Conservation (phyloP, 768 basidiomycete genomes). For the Leucosporidium scottii region DNA sequence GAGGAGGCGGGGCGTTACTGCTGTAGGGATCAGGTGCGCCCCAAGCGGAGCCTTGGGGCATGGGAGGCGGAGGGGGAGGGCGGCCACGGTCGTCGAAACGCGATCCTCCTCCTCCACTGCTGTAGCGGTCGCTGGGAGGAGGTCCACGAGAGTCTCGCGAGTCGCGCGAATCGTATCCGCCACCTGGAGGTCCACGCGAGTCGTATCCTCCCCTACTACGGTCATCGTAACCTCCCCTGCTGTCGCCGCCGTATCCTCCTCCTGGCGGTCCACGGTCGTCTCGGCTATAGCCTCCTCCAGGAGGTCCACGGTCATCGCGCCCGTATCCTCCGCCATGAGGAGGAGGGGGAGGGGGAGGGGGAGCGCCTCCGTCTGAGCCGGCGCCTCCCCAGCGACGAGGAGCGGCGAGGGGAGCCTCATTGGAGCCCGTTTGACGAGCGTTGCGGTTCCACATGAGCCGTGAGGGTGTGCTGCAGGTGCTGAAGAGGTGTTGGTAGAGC, state of each 20-base stretch:
- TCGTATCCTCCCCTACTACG: conserved; percentile 1
- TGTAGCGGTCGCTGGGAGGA: conserved; percentile 8
- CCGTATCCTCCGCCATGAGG: conserved; percentile 4
- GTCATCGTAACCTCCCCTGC: neutral
- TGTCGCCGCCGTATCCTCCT: conserved; percentile 1
- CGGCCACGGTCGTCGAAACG: conserved; percentile 20
- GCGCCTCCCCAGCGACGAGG: conserved; percentile 34
- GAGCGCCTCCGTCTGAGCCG: neutral
- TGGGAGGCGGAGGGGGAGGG: conserved; percentile 6
- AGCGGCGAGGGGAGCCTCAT: conserved; percentile 26
- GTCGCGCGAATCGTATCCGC: conserved; percentile 4
- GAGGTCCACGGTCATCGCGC: neutral
- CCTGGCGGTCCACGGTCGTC: neutral
- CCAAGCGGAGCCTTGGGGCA: neutral
- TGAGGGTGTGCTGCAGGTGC: neutral
- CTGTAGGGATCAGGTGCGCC: conserved; percentile 13
- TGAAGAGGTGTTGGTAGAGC: too few species aligned
- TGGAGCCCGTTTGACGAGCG: conserved; percentile 24
- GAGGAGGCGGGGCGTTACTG: conserved; percentile 14
- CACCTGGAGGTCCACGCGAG: conserved; percentile 3
- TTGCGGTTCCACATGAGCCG: conserved; percentile 26
- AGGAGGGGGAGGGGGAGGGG: conserved; percentile 10
- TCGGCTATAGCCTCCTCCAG: neutral
- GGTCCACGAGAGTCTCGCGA: conserved; percentile 6
- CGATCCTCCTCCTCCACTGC: conserved; percentile 4